Base-by-base conservation (phyloP, 2,329 filamentous ascomycete genomes). In the Cyphellophora attinorum region DNA sequence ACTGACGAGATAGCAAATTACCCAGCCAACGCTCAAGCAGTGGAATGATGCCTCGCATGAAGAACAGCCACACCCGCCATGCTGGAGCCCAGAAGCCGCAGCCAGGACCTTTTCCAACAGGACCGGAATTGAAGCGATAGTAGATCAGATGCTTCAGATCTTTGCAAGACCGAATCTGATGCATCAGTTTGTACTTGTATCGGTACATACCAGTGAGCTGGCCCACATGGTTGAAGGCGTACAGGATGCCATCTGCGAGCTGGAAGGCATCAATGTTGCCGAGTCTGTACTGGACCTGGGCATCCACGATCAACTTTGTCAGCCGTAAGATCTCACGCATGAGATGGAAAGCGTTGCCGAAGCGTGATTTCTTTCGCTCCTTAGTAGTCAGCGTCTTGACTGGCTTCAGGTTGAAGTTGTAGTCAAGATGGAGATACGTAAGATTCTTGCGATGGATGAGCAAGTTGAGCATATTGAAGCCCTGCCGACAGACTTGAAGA, bases 111-210 rank as follows among this genome's bases (percentile, higher is more conserved):
- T 98, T 98, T 6, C 91, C 91, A 13, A 98, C 93, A 8, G 89
- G 84, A 1, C 88, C 91, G 39, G 86, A 88, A 59, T 98, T 98
- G 67, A 98, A 98, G 32, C 89, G 83, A 60, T 96, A 96, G 66
- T 98, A 98, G 47, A 98, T 96, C 42, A 98, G 66, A 73, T 98
- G 91, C 74, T 98, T 98, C 55, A 98, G 60, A 62, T 98, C 91
- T 62, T 98, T 98, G 70, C 91, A 98, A 1, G 91, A 93, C 50
- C 91, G 85, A 51, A 98, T 98, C 61, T 98, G 91, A 58, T 98
- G 91, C 91, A 98, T 98, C 37, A 98, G 72, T 70, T 98, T 98
- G 69, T 98, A 98, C 70, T 98, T 98, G 74, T 98, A 98, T 41
- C 91, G 82, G 64, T 98, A 98, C 91, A 98, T 98, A 57, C 91